Base-by-base conservation (phyloP, 2,329 filamentous ascomycete genomes). In the Diplodia scrobiculata region DNA sequence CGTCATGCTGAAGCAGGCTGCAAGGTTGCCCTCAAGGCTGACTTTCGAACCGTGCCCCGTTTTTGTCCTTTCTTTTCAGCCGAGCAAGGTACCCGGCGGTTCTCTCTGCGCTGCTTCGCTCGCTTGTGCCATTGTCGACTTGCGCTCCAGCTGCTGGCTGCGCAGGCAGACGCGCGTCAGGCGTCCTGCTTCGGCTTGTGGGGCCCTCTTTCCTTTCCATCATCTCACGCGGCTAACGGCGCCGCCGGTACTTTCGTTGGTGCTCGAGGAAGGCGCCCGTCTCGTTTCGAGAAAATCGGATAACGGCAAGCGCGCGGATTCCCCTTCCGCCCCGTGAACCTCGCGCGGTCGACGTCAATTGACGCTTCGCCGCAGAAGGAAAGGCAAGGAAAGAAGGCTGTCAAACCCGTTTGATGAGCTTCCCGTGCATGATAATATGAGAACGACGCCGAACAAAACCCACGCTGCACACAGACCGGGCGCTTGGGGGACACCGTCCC, bases 131-230 rank as follows among this genome's bases (percentile, higher is more conserved):
- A 38, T 36, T 21, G 53, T 21, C 17, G 17, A 36, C 53, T n/a
- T 25, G 0, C 7, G 17, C 29, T 41, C 34, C 41, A 32, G 55
- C 55, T 60, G 38, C 14, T 36, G 19, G 17, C 21, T 36, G 19
- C 58, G 58, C 41, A 50, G 41, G 41, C 58, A 62, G 58, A 62
- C 58, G 58, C 58, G 58, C 58, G 58, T 62, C 58, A 62, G 58
- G 58, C 58, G 14, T 36, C 41, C 52, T 32, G 13, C 58, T 48
- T 36, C 58, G 58, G 41, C 25, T 50, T 50, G 58, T 62, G 58
- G 58, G 58, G 34, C 58, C 34, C n/a, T 62, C 45, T 45, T 45
- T 45, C 41, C 41, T 45, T 45, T n/a, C 41, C 41, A 19, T 47
- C 55, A 21, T 29, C 6, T 29, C 58, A 50, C 51, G 27, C 50